Evolutionary conservation across 1,284 basidiomycete species (phyloP), one percentile per base, ranked within the genome.

Genomic region (Ceratobasidium theobromae): DNA sequence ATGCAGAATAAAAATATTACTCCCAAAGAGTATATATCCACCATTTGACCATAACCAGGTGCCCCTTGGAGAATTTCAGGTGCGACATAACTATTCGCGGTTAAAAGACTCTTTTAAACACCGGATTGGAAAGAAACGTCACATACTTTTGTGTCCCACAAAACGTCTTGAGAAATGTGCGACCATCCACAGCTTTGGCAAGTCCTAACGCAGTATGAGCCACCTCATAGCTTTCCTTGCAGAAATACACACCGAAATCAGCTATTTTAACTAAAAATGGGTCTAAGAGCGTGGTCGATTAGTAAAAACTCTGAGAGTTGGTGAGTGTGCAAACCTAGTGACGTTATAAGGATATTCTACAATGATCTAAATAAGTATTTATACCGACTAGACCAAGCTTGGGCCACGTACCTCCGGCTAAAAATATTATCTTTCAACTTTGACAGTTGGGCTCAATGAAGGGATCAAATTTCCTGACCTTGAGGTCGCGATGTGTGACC

Each of bases 21-120:
- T 1, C 62, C 62, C 18, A 65, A 32, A n/a, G 62, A 65, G 30
- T 65, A 65, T 1, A 65, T 53, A 40, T 65, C 62, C 2, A 65
- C 62, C 62, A 65, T 65, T 53, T 65, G 62, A 32, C 62, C 62
- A 53, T 65, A 65, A 12, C 62, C 62, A 33, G 62, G 23, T 27
- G 40, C 62, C 28, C 62, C 62, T 35, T 53, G 49, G 11, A 65
- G 41, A 18, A 65, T 65, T 30, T 65, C 62, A 2, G 62, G 62
- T 23, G 62, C 62, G 3, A 65, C 62, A 46, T 65, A 65, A 46
- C 62, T 65, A 16, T 28, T n/a, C 16, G 27, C 23, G 2, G 21
- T 35, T 3, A 41, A 28, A 1, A 27, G 28, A 25, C 45, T 21
- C 5, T 14, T 48, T 48, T 23, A 23, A 27, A 30, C 8, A 30